Base-by-base conservation (phyloP, 768 basidiomycete genomes). In the Lentinus tigrinus region DNA sequence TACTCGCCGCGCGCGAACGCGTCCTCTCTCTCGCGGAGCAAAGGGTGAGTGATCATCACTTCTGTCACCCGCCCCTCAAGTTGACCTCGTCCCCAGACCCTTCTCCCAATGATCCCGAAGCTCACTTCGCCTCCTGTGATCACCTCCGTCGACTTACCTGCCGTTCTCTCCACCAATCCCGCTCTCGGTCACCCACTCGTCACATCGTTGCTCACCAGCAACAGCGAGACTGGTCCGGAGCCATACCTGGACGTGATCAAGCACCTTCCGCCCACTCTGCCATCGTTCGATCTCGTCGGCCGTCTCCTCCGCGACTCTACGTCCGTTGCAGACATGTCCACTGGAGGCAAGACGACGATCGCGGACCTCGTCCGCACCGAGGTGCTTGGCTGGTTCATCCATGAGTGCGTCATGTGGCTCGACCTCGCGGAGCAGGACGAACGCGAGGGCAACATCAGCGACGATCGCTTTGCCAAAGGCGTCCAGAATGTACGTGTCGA, bases 21-120 rank as follows among this genome's bases (percentile, higher is more conserved):
- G 88, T 86, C 24, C 81, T 92, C 42, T 86, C 83, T 36, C 81
- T 92, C 50, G 78, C 87, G 38, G 90, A 92, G 75, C 87, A 88
- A 77, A 83, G 89, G 56, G 87, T 89, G 67, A 54, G 80, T 72
- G 27, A 48, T 60, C 34, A 43, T 44, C 43, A 31, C 31, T 40
- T 31, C 27, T 16, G 26, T 37, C 40, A 21, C 13, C 49, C 47
- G 34, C 50, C 11, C 8, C 43, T 47, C 34, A 7, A 7, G 37
- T 48, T 54, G 40, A 47, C 40, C 23, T 8, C 39, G 27, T 21
- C 19, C 11, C 16, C 61, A 88, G 87, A 66, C 77, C 51, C 76
- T 91, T 61, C 69, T 69, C 38, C 87, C 88, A 19, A 58, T 74
- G 63, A 76, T 82, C 62, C 71, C 75, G 57, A 70, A 70, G 57